Evolutionary conservation across 306 rosid genomes (phyloP), one percentile per base, ranked within the genome.

Genomic region (Erythrophleum fordii): DNA sequence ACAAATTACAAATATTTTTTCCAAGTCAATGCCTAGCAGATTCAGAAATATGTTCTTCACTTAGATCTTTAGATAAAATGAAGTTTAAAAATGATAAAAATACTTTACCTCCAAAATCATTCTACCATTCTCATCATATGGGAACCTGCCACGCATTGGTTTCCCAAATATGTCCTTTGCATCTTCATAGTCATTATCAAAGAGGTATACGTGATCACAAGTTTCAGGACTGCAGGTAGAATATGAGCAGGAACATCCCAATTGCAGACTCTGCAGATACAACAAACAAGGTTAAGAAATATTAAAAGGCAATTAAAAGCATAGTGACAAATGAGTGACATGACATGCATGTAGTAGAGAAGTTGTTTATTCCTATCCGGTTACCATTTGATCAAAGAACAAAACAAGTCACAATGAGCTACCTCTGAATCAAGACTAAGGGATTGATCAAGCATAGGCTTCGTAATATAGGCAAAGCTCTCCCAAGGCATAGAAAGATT

Each of bases 171-270:
- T 88, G 84, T 96, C 99, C 76, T 84, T 93, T 74, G 99, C 97
- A 82, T 96, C 98, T 79, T 89, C 97, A 66, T 89, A 96, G 88
- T 96, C 99, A 79, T 78, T 89, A 78, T 90, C 90, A 79, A 96
- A 96, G 66, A 96, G 97, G 89, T 96, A 93, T 23, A 92, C 97
- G 46, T 96, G 99, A 86, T 88, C 97, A 82, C 99, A 96, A 34
- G 93, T 86, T 85, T 92, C 93, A 58, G 99, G 95, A 85, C 90
- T 45, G 84, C 99, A 96, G 18, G 88, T 71, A 64, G 83, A 82
- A 84, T 65, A 80, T 48, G 89, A 76, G 85, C 99, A 96, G 85
- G 89, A 83, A 83, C 99, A 96, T 55, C 99, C 93, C 87, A 90
- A 71, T 76, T 96, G 97, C 62, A 84, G 81, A 82, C 91, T 86